Conservation (phyloP, 352 stramenopile species). For the Pythium volutum region DNA sequence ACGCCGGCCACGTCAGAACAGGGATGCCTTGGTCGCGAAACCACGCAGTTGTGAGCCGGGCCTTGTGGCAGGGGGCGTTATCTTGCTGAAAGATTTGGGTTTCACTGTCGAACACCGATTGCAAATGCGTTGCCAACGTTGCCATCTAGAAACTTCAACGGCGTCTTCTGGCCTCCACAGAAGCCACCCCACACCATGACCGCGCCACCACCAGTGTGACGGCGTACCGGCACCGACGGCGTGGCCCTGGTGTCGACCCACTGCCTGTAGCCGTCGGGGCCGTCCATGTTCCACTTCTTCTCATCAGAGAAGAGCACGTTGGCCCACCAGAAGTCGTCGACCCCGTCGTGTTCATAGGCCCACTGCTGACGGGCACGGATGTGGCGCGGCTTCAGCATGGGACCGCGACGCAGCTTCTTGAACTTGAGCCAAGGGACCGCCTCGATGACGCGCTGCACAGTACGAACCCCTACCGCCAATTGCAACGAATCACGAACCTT, state of each 20-base stretch:
- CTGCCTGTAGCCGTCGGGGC: conserved; percentile 4
- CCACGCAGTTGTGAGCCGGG: neutral
- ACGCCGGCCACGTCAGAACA: neutral
- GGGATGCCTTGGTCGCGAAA: neutral
- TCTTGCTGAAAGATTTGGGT: conserved; percentile 2
- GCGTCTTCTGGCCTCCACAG: neutral
- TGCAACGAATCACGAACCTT: no score
- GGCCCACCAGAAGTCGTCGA: neutral
- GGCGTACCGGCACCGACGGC: neutral
- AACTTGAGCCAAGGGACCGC: neutral
- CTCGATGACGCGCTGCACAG: neutral
- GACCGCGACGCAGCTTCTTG: neutral
- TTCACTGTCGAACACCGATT: neutral
- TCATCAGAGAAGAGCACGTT: conserved; percentile 3
- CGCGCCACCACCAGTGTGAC: conserved; percentile 2
- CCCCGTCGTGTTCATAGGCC: neutral
- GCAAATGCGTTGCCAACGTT: neutral
- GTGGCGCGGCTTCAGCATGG: neutral
- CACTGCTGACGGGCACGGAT: neutral
- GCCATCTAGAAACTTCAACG: conserved; percentile 4
- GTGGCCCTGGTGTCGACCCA: neutral
- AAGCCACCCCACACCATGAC: conserved; percentile 8
- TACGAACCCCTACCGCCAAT: no score
- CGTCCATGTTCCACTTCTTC: conserved; percentile 15
- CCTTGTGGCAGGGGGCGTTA: neutral